Conservation (phyloP, 345 rosid species). For the Aquilaria sinensis region DNA sequence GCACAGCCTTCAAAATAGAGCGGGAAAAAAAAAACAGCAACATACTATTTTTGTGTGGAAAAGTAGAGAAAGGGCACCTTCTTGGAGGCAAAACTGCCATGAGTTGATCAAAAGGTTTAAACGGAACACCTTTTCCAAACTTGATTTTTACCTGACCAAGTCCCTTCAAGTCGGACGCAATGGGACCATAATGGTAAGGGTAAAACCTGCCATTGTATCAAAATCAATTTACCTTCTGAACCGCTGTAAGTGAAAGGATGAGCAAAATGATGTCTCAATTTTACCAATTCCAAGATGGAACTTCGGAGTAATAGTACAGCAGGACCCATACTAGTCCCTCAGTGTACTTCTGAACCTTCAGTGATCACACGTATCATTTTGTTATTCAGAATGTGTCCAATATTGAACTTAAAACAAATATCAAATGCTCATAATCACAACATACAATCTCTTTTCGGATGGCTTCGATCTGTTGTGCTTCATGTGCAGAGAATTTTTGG, state of each 20-base stretch:
- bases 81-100: slow-evolving; percentile 19
- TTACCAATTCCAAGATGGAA: slow-evolving; percentile 28
- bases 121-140: slow-evolving; percentile 17
- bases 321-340: slow-evolving; percentile 26
- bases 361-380: not conserved
- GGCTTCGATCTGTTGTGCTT: not conserved
- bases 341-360: slow-evolving; percentile 18
- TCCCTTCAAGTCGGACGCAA: slow-evolving; percentile 23
- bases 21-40: not conserved
- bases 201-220: slow-evolving; percentile 15
- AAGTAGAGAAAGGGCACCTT: slow-evolving; percentile 4
- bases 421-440: not conserved
- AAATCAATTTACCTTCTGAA: not conserved
- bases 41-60: not conserved
- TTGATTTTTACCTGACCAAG: slow-evolving; percentile 12
- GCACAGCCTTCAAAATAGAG: not conserved
- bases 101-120: slow-evolving; percentile 21
- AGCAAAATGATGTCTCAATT: not conserved
- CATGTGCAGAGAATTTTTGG: slow-evolving; percentile 15
- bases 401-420: not conserved
- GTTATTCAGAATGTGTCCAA: not conserved
- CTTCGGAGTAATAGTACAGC: slow-evolving; percentile 19
- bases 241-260: not conserved
- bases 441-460: slow-evolving; percentile 16
- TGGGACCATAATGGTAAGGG: slow-evolving; percentile 22